Percentiles rank a stretch among this genome's conserved stretches.
Conservation (phyloP, 768 basidiomycete species). For the Russula dissimulans region DNA sequence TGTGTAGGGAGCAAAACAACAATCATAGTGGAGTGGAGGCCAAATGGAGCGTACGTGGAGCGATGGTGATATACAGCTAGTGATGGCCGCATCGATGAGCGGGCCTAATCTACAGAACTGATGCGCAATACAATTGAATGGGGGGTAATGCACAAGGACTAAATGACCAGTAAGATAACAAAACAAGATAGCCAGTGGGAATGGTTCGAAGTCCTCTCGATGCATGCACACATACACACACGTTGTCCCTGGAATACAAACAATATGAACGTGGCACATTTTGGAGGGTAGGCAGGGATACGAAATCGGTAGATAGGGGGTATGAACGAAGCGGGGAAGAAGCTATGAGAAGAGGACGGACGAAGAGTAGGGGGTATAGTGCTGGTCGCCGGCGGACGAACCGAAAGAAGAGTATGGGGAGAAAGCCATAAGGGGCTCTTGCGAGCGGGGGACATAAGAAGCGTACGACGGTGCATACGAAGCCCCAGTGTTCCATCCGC, state of each 20-base stretch:
- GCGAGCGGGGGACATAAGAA: slow-evolving; percentile 10
- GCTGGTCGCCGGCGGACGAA: slow-evolving; percentile 8
- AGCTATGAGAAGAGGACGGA: slow-evolving; percentile 19
- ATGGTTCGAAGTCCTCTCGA: slow-evolving; percentile 7
- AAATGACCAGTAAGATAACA: slow-evolving; percentile 14
- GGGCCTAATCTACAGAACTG: slow-evolving; percentile 14
- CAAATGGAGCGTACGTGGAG: slow-evolving; percentile 1
- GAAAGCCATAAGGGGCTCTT: not conserved
- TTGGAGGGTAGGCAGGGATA: not conserved
- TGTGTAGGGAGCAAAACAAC: not conserved
- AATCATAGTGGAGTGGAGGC: not conserved
- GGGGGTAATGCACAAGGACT: not conserved
- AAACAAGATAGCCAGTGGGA: not conserved
- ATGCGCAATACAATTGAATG: slow-evolving; percentile 8
- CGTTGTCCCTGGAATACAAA: slow-evolving; percentile 14
- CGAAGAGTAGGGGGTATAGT: slow-evolving; percentile 15
- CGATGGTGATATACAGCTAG: slow-evolving; percentile 16
- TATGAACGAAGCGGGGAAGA: not conserved
- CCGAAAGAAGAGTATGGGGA: slow-evolving; percentile 6
- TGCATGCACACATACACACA: not conserved
- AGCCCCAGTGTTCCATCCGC: slow-evolving; percentile 5
- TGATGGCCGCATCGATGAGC: not conserved
- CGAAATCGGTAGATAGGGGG: slow-evolving; percentile 7
- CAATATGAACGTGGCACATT: not conserved
- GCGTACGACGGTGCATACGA: slow-evolving; percentile 2